Conservation (phyloP, 75 land plant genomes). For the Sequoia sempervirens region DNA sequence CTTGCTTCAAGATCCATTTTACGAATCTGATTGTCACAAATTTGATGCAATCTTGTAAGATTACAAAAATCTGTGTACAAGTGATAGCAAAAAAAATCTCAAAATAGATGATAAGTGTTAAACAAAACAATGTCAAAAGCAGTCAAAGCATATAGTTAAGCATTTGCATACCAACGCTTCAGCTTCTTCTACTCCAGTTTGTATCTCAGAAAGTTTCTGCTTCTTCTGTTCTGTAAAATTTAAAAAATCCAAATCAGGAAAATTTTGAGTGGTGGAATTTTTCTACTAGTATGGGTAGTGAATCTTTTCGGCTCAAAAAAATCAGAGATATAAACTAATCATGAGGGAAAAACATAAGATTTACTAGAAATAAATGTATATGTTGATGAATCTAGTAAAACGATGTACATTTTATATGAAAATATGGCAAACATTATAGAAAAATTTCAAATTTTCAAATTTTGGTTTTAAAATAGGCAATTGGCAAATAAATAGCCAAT, state of each 20-base stretch:
- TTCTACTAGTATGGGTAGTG: background rate
- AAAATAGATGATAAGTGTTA: background rate
- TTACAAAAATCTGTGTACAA: background rate
- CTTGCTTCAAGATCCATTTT: conserved; percentile 88
- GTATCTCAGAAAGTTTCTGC: conserved; percentile 68
- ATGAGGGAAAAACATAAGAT: background rate
- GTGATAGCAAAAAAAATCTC: background rate
- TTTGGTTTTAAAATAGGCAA: too few species aligned
- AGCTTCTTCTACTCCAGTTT: conserved; percentile 76
- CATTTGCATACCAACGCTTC: conserved; percentile 53
- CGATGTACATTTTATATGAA: background rate
- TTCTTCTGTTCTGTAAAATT: conserved; percentile 64
- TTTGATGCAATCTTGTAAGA: background rate
- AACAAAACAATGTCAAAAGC: background rate
- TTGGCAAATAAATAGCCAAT: background rate
- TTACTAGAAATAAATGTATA: background rate
- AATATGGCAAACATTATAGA: background rate
- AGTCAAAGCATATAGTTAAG: background rate
- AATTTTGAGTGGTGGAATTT: background rate
- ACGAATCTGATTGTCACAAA: conserved; percentile 40
- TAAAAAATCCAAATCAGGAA: background rate
- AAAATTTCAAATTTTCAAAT: background rate
- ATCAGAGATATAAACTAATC: background rate
- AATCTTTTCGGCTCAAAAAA: background rate
- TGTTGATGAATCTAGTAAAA: background rate